Conservation (phyloP, 257 asterid genomes). For the Fraxinus pennsylvanica region DNA sequence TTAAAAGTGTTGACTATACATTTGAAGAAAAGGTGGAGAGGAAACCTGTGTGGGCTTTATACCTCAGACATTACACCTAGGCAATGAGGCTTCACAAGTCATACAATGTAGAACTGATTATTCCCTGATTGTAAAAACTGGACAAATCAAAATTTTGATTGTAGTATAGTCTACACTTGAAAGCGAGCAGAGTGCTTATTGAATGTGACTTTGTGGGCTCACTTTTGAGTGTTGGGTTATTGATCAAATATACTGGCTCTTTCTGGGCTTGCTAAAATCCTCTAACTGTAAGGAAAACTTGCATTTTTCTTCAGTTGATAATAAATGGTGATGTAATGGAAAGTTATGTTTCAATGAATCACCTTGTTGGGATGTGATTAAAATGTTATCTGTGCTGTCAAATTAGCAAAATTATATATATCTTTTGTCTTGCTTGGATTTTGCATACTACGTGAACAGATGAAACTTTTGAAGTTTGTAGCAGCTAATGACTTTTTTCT, state of each 20-base stretch:
- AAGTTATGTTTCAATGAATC: conserved; percentile 1
- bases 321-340: conserved; percentile 5
- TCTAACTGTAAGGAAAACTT: background rate
- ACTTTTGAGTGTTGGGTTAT: background rate
- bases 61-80: background rate
- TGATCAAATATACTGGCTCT: background rate
- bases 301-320: background rate
- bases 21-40: too few relatives aligned
- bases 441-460: background rate
- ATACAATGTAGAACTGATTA: background rate
- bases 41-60: too few relatives aligned
- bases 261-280: background rate
- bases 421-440: background rate
- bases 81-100: background rate
- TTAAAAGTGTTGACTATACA: too few relatives aligned
- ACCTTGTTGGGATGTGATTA: background rate
- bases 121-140: background rate
- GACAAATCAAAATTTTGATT: background rate
- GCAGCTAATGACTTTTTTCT: conserved; percentile 14
- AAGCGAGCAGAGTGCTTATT: background rate
- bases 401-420: background rate
- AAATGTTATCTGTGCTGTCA: background rate
- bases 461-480: background rate
- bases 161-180: background rate
- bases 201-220: background rate